Evolutionary conservation across 2,329 filamentous ascomycete species (phyloP), one percentile per base, ranked within the genome.

Genomic region (Fusarium oxysporum): DNA sequence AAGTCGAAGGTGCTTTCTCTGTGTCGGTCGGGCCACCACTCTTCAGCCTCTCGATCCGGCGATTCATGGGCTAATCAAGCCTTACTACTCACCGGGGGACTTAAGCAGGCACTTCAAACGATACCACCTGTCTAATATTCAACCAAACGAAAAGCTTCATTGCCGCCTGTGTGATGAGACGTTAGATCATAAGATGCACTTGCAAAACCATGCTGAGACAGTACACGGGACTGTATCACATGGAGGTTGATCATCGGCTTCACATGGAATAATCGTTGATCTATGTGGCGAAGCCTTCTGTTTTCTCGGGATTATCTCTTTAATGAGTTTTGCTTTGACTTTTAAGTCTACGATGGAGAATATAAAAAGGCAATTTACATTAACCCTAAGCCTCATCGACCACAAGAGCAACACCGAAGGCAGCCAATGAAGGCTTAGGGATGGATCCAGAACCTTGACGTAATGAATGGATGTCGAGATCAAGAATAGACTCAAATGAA

Each of bases 51-150:
- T 38, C 2, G 43, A 69, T 28, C 61, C 33, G 17, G 48, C 43
- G 3, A 44, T 62, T 14, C 0, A 58, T 21, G 0, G 2, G 19
- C 30, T 69, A 17, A 58, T 65, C 1, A 65, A 61, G n/a, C 50
- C 37, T 11, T 69, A 65, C 28, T 65, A 69, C 5, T 65, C 33
- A 19, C 0, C 43, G 0, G 37, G 65, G 1, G 44, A 65, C 17
- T 61, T 69, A 5, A 69, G 50, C 25, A 69, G 41, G 56, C 62
- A 69, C 40, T 61, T 69, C 6, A 65, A 57, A 44, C 25, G 37
- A 10, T 16, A 8, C 5, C 17, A 69, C n/a, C 56, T 69, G n/a
- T 65, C 38, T 30, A 65, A 68, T 32, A 25, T 68, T 35, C 17
- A 43, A 6, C 9, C 7, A 38, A 7, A 30, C 14, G 43, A 68